Evolutionary conservation across 2,329 filamentous ascomycete genomes (phyloP).

Genomic region (Cyanodermella asteris): DNA sequence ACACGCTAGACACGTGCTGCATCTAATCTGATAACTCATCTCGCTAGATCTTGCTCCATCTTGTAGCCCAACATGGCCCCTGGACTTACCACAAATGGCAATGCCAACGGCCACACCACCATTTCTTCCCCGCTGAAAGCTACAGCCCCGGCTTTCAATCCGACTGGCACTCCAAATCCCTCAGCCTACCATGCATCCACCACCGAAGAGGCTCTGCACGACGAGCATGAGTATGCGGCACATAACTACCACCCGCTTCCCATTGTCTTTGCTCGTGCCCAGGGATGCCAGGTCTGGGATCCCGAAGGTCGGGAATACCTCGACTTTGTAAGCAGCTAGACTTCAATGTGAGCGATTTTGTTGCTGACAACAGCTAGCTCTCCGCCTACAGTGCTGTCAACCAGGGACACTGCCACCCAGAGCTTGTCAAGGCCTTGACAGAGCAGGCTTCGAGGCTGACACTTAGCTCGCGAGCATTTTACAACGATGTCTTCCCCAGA

Average conservation of each 20-base stretch:
- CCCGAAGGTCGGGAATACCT: slow-evolving; percentile 81
- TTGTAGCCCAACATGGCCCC: slow-evolving; percentile 9
- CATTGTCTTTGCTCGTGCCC: slow-evolving; percentile 71
- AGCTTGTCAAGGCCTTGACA: slow-evolving; percentile 71
- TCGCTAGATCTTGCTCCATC: no score
- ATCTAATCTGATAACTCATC: slow-evolving; percentile 1
- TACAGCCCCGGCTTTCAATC: slow-evolving; percentile 19
- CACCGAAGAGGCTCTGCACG: slow-evolving; percentile 54
- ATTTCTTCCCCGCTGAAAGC: no score
- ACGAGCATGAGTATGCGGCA: slow-evolving; percentile 68
- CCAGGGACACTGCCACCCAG: slow-evolving; percentile 93
- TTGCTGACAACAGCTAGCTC: slow-evolving; percentile 53
- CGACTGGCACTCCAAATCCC: slow-evolving; percentile 15
- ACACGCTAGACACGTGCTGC: no score
- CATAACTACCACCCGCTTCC: slow-evolving; percentile 98
- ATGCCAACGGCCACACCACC: slow-evolving; percentile 6
- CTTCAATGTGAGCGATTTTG: neutral
- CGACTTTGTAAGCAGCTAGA: no score
- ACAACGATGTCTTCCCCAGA: slow-evolving; percentile 94
- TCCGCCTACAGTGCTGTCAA: slow-evolving; percentile 97
- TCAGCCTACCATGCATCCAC: slow-evolving; percentile 51
- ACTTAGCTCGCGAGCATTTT: slow-evolving; percentile 81
- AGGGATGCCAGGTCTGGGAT: slow-evolving; percentile 84
- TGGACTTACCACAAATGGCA: slow-evolving; percentile 9
- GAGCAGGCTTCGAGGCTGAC: slow-evolving; percentile 81